A percentile compares a stretch with the other conserved stretches of the same genome.
Evolutionary conservation across 495 filamentous ascomycete genomes (phyloP).

Genomic region (Hypoxylon rickii): DNA sequence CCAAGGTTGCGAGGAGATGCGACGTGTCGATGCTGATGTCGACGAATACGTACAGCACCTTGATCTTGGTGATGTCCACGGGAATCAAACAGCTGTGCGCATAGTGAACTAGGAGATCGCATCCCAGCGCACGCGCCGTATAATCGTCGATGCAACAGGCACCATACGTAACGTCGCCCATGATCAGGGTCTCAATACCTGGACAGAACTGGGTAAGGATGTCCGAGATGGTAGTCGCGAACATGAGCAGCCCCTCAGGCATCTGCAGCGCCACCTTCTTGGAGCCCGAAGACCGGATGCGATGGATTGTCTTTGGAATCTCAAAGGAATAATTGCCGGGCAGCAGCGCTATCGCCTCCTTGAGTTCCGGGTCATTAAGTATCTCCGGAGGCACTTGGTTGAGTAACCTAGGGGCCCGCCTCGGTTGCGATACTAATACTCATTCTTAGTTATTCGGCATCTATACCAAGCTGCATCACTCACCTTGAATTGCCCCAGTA

Average conservation of each 20-base stretch:
- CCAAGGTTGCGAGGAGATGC: constrained; percentile 85
- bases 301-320: constrained; percentile 96
- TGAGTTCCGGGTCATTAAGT: constrained; percentile 82
- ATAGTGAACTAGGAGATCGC: constrained; percentile 95
- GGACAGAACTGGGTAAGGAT: constrained; percentile 95
- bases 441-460: constrained; percentile 18
- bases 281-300: constrained; percentile 76
- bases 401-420: constrained; percentile 72
- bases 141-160: constrained; percentile 99
- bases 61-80: constrained; percentile 91
- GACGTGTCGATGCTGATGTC: constrained; percentile 92
- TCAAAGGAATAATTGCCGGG: constrained; percentile 97
- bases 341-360: constrained; percentile 83
- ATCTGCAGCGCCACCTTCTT: constrained; percentile 90
- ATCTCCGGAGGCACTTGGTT: constrained; percentile 92
- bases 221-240: constrained; percentile 97
- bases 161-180: constrained; percentile 99
- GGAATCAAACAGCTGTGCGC: constrained; percentile 96
- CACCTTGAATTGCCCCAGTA: constrained; percentile 67
- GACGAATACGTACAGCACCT: constrained; percentile 96
- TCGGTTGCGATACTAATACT: constrained; percentile 57
- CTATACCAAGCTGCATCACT: background rate
- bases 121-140: constrained; percentile 90
- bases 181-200: constrained; percentile 88
- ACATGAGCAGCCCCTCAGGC: constrained; percentile 92